A percentile compares a stretch with the other conserved stretches of the same genome.
These are phyloP conservation scores for Taphrina communis DNA, from an alignment of 1,139 yeast species.

Conservation along the genomic window DNA sequence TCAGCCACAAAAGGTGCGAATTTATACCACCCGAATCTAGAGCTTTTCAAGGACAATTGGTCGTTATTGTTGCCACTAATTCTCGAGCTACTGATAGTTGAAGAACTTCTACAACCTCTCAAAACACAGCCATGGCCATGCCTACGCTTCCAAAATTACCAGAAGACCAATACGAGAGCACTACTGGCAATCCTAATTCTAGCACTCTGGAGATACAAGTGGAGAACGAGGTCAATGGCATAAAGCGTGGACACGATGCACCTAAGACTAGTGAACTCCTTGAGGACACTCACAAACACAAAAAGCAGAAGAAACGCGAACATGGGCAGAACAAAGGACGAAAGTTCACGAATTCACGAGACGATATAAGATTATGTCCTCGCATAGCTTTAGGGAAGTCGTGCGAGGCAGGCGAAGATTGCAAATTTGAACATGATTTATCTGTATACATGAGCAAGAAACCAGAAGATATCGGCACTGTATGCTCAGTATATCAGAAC, in stretches of 20 bases:
- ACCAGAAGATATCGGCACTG: conserved; percentile 71
- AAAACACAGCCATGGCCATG: neutral
- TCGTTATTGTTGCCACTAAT: too few species aligned
- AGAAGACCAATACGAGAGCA: conserved; percentile 30
- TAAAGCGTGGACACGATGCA: conserved; percentile 4
- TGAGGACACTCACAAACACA: neutral
- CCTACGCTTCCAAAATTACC: neutral
- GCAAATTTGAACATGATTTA: conserved; percentile 79
- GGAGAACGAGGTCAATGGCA: neutral
- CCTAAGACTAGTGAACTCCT: neutral
- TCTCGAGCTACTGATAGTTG: too few species aligned
- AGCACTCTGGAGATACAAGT: conserved; percentile 13
- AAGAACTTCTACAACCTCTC: too few species aligned
- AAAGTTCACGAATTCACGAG: conserved; percentile 34
- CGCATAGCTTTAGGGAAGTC: conserved; percentile 38
- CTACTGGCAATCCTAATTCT: conserved; percentile 17
- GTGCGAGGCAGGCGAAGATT: conserved; percentile 49
- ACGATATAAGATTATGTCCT: conserved; percentile 41
- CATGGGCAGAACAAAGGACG: conserved; percentile 44
- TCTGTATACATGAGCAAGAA: conserved; percentile 67
- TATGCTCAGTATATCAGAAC: conserved; percentile 81
- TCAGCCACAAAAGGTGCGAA: neutral
- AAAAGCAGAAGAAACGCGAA: conserved; percentile 30
- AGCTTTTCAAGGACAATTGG: too few species aligned
- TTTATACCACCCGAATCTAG: neutral